Evolutionary conservation across 1,284 basidiomycete species (phyloP).

Genomic region (Coriolopsis trogii): DNA sequence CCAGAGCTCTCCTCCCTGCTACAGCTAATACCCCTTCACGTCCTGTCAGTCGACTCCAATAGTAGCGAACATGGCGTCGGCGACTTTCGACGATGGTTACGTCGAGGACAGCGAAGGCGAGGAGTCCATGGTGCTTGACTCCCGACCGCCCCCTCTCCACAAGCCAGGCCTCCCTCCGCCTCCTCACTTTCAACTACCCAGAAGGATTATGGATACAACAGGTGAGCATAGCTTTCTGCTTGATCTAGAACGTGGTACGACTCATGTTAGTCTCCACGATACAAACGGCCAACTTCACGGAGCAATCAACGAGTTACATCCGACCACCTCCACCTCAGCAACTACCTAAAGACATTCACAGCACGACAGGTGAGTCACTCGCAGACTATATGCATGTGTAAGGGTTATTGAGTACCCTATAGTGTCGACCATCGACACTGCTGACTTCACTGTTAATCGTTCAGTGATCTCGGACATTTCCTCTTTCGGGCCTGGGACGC

Average conservation of each 20-base stretch:
- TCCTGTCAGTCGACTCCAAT: not conserved
- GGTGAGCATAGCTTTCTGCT: not conserved
- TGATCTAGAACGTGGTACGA: not conserved
- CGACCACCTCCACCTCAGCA: not conserved
- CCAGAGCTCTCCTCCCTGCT: not conserved
- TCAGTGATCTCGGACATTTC: constrained; percentile 17
- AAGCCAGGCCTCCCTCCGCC: constrained; percentile 4
- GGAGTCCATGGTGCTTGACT: constrained; percentile 15
- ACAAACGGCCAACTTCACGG: constrained; percentile 18
- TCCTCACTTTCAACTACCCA: not conserved
- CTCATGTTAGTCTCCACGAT: constrained; percentile 16
- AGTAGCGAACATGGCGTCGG: not conserved
- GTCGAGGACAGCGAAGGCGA: constrained; percentile 33
- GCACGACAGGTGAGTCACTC: constrained; percentile 1
- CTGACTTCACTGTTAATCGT: constrained; percentile 14
- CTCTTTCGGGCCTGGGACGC: constrained; percentile 4
- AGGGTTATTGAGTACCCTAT: too few relatives aligned
- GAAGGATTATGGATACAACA: not conserved
- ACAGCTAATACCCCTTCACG: not conserved
- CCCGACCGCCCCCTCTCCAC: not conserved
- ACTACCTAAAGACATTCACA: not conserved
- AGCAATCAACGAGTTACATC: not conserved
- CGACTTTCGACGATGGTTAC: constrained; percentile 17
- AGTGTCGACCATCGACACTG: constrained; percentile 19
- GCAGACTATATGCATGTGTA: not conserved